Percentiles rank a stretch among this genome's conserved stretches.
Conservation (phyloP, 805 yeast species). For the Yamadazyma olivae region DNA sequence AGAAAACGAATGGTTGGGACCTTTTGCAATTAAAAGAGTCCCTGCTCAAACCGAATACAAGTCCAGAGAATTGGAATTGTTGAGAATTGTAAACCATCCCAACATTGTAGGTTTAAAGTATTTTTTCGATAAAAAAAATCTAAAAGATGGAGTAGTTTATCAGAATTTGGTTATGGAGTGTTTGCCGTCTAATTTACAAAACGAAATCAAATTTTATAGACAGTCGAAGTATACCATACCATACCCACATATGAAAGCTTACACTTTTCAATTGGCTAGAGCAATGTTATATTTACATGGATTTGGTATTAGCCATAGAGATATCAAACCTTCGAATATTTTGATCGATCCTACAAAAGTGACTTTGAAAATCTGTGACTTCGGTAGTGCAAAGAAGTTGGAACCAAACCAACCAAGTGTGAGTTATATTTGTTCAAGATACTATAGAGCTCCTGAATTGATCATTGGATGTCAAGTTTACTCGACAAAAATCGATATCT, state of each 20-base stretch:
- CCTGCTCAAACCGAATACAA: slow-evolving; percentile 88
- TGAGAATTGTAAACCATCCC: slow-evolving; percentile 75
- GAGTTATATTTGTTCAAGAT: slow-evolving; percentile 92
- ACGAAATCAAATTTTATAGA: slow-evolving; percentile 69
- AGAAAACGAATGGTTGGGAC: slow-evolving; percentile 58
- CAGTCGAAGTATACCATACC: slow-evolving; percentile 61
- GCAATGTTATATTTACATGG: slow-evolving; percentile 83
- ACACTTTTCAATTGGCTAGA: slow-evolving; percentile 75
- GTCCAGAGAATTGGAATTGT: slow-evolving; percentile 74
- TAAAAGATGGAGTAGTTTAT: slow-evolving; percentile 60
- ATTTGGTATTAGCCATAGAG: slow-evolving; percentile 78
- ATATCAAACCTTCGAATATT: slow-evolving; percentile 80
- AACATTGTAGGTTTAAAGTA: slow-evolving; percentile 68
- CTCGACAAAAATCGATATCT: slow-evolving; percentile 88
- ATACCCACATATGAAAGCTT: slow-evolving; percentile 70
- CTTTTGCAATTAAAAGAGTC: slow-evolving; percentile 79
- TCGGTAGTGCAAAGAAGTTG: slow-evolving; percentile 79
- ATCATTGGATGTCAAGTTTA: slow-evolving; percentile 87
- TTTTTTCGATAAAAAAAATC: slow-evolving; percentile 66
- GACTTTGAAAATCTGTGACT: slow-evolving; percentile 73
- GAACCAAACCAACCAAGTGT: slow-evolving; percentile 84
- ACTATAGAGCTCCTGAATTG: slow-evolving; percentile 94
- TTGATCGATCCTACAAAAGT: slow-evolving; percentile 70
- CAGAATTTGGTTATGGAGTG: slow-evolving; percentile 88
- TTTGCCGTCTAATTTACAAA: slow-evolving; percentile 74